Base-by-base conservation (phyloP, 495 filamentous ascomycete species). In the Mytilinidion resinicola region DNA sequence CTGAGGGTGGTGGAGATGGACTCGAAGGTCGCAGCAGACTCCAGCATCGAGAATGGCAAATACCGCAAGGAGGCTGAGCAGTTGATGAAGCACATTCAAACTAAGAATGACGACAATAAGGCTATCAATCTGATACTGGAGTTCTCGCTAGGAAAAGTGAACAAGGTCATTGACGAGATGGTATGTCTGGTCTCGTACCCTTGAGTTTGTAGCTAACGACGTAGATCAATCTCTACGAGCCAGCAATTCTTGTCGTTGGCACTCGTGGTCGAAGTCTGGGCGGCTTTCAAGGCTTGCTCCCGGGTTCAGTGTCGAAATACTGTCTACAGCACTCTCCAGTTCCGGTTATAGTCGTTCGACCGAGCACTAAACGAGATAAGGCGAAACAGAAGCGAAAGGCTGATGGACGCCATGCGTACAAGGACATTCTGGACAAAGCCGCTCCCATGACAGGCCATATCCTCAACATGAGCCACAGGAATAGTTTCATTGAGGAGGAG, bases 261-360 rank as follows among this genome's bases (percentile, higher is more conserved):
- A 97, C 93, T 2, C 81, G 88, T 58, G 93, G 93, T 44, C 83
- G 90, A 52, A 91, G 85, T 50, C 77, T 96, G 6, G 88, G 88
- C 39, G 91, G 93, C 49, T 81, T 97, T 33, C 91, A 96, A 72
- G 87, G 88, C 46, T 79, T 97, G n/a, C 80, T 96, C 30, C 87
- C 87, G 12, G 93, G 90, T 61, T 96, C 90, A 0, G 90, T 97
- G 55, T 96, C 90, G 30, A 96, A 96, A 67, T 98, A 95, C 75
- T 96, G 93, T 63, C 79, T 96, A 11, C 92, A 97, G 69, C 89
- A 95, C 71, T 96, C 89, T 8, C 93, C 93, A 0, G 88, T 98
- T 17, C 93, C 93, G n/a, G 92, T 96, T 1, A 90, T 96, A 37
- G 95, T 98, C 34, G 93, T 97, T 38, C 84, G 93, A 1, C 91